Conservation (phyloP, 257 asterid genomes). For the Solanum tarijense region DNA sequence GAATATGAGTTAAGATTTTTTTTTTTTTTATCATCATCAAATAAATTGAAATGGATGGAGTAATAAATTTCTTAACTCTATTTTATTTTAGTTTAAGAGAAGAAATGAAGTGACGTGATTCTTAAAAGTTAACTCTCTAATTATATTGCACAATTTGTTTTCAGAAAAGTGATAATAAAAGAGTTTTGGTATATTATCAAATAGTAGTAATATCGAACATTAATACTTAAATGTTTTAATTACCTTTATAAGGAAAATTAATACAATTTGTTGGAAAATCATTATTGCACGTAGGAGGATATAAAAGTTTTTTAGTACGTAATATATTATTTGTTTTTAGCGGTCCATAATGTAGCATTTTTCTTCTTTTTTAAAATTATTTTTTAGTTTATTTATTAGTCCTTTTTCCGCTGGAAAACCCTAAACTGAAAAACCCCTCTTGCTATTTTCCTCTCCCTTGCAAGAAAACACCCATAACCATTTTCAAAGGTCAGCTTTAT, state of each 20-base stretch:
- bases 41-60: too few species aligned
- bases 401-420: neutral
- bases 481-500: constrained; percentile 2
- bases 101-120: neutral
- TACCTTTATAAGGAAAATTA: neutral
- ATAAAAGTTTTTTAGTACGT: neutral
- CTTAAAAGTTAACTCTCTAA: neutral
- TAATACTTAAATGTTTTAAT: too few species aligned
- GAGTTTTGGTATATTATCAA: too few species aligned
- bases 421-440: neutral
- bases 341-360: neutral
- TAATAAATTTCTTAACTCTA: too few species aligned
- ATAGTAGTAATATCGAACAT: neutral
- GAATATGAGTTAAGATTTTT: too few species aligned
- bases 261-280: neutral
- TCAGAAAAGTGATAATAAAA: neutral
- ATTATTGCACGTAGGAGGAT: neutral
- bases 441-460: neutral
- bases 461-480: neutral
- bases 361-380: neutral
- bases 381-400: neutral
- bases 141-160: neutral
- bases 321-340: neutral
- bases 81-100: too few species aligned
- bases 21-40: neutral